Evolutionary conservation across 2,329 filamentous ascomycete species (phyloP), one percentile per base, ranked within the genome.

Genomic region (Botrytis fabae): DNA sequence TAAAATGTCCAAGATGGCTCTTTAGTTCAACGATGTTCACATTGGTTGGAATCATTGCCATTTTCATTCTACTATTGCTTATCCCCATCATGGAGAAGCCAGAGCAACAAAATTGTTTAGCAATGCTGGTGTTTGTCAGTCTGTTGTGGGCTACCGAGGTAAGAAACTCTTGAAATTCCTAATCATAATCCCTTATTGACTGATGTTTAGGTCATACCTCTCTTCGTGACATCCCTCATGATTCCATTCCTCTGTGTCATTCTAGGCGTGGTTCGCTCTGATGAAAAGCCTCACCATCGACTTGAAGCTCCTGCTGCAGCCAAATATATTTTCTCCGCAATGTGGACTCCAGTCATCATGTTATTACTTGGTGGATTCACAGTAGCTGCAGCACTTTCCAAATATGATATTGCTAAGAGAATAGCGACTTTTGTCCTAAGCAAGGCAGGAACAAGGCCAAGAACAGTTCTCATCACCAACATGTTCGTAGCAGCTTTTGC

Each of bases 281-380:
- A 97, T 70, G 88, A 90, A 8, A 87, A 88, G 77, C 91, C 91
- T 0, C 86, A 93, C 74, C 83, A 85, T 62, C 89, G 95, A 35
- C 86, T 99, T 10, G 87, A 88, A n/a, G 89, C 94, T 4, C 95
- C 95, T 81, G 87, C 90, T 61, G 95, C 96, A 0, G 93, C 95
- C 0, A 86, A 88, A 42, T 95, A 92, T 79, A 92, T 98, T 73
- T 98, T 99, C 79, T 87, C 94, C 7, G 92, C 96, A 40, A 99
- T 99, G 96, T 99, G 96, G 96, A 98, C 95, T 5, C 95, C 96
- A 0, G 96, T 99, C 72, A 99, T 99, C 78, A 98, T 99, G 96
- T 89, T 99, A 25, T 86, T 99, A 35, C 90, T 99, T 0, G 96
- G 96, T 77, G 96, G 96, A 46, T 99, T 99, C 80, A 97, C 96